Percentiles rank a stretch among this genome's conserved stretches.
Conservation (phyloP, 768 basidiomycete genomes). For the Panaeolus cyanescens region DNA sequence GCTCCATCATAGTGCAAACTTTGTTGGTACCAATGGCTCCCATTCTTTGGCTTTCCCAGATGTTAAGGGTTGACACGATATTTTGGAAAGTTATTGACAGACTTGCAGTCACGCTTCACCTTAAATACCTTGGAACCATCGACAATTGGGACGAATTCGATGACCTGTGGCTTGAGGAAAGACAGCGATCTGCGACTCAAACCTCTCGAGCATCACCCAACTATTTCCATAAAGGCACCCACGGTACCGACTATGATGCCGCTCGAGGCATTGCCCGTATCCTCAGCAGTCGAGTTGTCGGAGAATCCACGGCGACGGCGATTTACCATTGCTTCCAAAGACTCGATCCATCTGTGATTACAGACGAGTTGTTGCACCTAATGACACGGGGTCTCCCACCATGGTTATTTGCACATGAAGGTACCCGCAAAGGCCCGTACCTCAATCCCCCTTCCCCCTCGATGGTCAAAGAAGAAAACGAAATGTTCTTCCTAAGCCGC, state of each 20-base stretch:
- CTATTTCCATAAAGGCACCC: not conserved
- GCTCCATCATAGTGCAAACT: not conserved
- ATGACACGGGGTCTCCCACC: not conserved
- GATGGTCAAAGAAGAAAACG: not conserved
- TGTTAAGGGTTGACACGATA: not conserved
- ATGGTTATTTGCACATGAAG: not conserved
- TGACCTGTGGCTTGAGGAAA: conserved; percentile 4
- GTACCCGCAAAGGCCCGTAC: not conserved
- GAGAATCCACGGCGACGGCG: not conserved
- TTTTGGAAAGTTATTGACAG: not conserved
- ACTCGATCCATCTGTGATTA: not conserved
- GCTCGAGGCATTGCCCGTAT: not conserved
- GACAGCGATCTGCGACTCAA: not conserved
- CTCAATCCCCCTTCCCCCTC: not conserved
- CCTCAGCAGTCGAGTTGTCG: not conserved
- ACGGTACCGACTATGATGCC: not conserved
- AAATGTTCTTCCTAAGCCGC: not conserved
- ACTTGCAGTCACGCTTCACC: not conserved
- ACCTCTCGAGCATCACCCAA: not conserved
- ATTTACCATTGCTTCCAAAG: conserved; percentile 1
- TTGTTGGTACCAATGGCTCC: not conserved
- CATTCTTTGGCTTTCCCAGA: not conserved
- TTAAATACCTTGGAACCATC: not conserved
- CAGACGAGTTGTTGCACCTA: not conserved
- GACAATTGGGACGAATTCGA: not conserved